Evolutionary conservation across 164 flowering plant genomes (phyloP), one percentile per base, ranked within the genome.

Genomic region (Magnolia kwangsiensis): DNA sequence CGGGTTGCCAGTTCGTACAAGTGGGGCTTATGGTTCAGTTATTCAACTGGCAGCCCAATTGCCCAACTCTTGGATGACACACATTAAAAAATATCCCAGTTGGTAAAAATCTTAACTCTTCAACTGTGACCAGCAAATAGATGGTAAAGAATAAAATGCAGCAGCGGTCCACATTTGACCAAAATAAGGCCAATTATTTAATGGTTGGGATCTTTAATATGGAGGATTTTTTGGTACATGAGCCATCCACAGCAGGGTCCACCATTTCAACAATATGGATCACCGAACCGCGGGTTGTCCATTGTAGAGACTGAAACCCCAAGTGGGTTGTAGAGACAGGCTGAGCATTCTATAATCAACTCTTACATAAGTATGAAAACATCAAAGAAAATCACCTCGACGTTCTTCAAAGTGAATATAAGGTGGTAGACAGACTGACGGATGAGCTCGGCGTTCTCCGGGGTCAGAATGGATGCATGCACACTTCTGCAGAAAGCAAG

Each of bases 341-440:
- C 45, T 37, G 45, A 37, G 45, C 45, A 37, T 37, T 37, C 45
- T 37, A 37, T 37, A 4, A 37, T 37, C 45, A 37, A 37, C 45
- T 37, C 45, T 37, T 37, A 37, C 45, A 37, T 55, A 10, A 55
- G 18, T 55, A 55, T 55, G 11, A 16, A 0, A 55, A 55, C 18
- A 10, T 51, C 63, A 72, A 72, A 37, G 66, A 7, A 13, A 74
- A 55, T 50, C 72, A 93, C 98, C 94, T 95, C 98, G 59, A 95
- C 83, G 83, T 95, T 92, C 88, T 92, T 92, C 85, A 95, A 80
- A 63, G 99, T 95, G 81, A 88, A 90, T 78, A 92, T 83, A 67
- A 95, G 87, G 59, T 90, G 80, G 77, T 84, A 83, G 1, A 92
- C 80, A 7, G 96, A 95, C 74, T 95, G 89, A 66, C 81, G 95